Percentiles rank a stretch among this genome's conserved stretches.
Evolutionary conservation across 78 protist genomes (phyloP).

Genomic region (Cyanophora paradoxa): DNA sequence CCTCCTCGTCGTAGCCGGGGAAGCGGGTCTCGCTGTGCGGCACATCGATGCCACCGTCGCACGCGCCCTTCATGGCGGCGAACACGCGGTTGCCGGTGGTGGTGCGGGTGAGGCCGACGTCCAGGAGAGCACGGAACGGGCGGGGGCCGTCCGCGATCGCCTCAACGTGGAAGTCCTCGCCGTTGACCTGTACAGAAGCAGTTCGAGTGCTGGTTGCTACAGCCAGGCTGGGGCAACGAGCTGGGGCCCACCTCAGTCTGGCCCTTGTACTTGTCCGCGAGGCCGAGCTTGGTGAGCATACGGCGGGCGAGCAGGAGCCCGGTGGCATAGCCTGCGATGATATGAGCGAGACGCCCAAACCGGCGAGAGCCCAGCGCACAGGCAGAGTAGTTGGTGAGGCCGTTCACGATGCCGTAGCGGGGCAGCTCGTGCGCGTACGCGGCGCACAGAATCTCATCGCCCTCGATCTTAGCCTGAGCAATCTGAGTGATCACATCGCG

Average conservation of each 20-base stretch:
- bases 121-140: slow-evolving; percentile 92
- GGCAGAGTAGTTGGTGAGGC: slow-evolving; percentile 96
- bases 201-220: no score
- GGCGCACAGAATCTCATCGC: slow-evolving; percentile 63
- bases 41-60: slow-evolving; percentile 95
- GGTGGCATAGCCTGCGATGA: slow-evolving; percentile 77
- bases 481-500: slow-evolving; percentile 85
- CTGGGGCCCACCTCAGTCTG: no score
- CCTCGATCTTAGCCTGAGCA: slow-evolving; percentile 83
- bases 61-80: slow-evolving; percentile 90
- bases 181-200: no score
- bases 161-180: slow-evolving; percentile 52
- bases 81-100: slow-evolving; percentile 91
- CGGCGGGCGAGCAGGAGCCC: slow-evolving; percentile 98
- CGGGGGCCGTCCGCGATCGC: slow-evolving; percentile 58
- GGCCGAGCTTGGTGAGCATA: slow-evolving; percentile 67
- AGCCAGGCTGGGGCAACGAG: no score
- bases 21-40: slow-evolving; percentile 93
- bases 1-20: slow-evolving; percentile 85
- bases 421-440: slow-evolving; percentile 56
- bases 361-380: no score
- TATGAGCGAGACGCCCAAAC: no score
- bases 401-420: slow-evolving; percentile 49
- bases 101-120: slow-evolving; percentile 93
- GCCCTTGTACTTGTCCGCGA: slow-evolving; percentile 57